phyloP scores from a whole-genome alignment of 305 asterid genomes.

The Fraxinus nigra region DNA sequence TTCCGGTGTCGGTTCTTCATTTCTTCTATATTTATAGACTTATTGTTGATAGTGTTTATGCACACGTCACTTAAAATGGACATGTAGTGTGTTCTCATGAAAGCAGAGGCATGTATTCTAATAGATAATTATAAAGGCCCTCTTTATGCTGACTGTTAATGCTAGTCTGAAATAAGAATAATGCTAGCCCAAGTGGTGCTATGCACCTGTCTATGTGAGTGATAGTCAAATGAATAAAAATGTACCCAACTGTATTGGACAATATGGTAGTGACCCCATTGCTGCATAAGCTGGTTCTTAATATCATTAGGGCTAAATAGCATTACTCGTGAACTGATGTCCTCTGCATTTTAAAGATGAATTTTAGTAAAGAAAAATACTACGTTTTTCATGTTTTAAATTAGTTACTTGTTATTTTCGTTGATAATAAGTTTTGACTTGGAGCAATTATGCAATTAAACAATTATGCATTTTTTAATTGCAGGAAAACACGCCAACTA shows the following conservation, averaged over 20 bases:
- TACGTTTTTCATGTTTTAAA: conserved; percentile 4
- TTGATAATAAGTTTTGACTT: conserved; percentile 7
- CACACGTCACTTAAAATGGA: background rate
- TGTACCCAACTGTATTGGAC: background rate
- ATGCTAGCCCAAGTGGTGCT: background rate
- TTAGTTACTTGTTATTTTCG: background rate
- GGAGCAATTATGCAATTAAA: conserved; percentile 2
- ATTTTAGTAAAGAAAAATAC: background rate
- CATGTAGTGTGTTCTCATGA: conserved; percentile 6
- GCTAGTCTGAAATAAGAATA: background rate
- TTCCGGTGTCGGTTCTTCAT: background rate
- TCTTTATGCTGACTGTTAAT: background rate
- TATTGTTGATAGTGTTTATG: background rate
- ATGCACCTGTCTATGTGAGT: background rate
- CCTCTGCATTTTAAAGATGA: conserved; percentile 3
- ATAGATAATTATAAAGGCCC: background rate
- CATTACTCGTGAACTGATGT: background rate
- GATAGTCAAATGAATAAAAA: background rate
- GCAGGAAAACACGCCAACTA: conserved; percentile 75
- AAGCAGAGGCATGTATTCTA: conserved; percentile 2
- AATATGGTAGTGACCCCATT: background rate
- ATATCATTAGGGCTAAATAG: background rate
- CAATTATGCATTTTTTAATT: conserved; percentile 5
- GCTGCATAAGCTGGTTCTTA: background rate
- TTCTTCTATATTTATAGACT: conserved; percentile 3